Conservation (phyloP, 495 filamentous ascomycete species). For the Hypoxylon intermedium region DNA sequence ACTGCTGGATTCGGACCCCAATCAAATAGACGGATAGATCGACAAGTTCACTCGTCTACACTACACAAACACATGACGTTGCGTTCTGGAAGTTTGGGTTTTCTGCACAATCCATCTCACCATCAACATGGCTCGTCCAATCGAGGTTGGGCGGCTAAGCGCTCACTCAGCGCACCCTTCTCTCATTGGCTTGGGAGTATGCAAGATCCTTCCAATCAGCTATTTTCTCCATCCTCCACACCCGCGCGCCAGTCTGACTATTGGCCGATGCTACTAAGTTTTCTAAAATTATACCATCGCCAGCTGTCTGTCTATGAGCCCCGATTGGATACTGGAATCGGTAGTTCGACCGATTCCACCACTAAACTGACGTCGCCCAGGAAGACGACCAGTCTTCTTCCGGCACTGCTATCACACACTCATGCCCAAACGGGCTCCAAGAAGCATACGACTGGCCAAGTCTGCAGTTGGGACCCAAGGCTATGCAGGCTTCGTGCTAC, state of each 20-base stretch:
- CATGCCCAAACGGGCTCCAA: conserved; percentile 37
- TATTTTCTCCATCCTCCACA: conserved; percentile 24
- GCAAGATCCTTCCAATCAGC: conserved; percentile 34
- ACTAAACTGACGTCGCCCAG: conserved; percentile 25
- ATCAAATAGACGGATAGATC: too few relatives aligned
- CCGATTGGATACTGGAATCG: conserved; percentile 32
- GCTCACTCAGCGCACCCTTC: conserved; percentile 35
- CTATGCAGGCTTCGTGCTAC: conserved; percentile 34
- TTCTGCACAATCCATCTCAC: conserved; percentile 27
- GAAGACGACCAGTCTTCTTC: conserved; percentile 30
- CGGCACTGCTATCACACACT: conserved; percentile 31
- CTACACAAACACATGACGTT: conserved; percentile 10
- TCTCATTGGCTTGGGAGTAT: conserved; percentile 31
- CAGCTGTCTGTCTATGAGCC: not conserved
- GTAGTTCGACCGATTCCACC: conserved; percentile 25
- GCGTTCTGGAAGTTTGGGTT: conserved; percentile 26
- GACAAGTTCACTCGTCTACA: not conserved
- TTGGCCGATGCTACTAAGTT: conserved; percentile 29
- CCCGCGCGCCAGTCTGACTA: conserved; percentile 33
- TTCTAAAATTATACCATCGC: conserved; percentile 39
- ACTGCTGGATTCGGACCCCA: too few relatives aligned
- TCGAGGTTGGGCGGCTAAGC: conserved; percentile 41
- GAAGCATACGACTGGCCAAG: conserved; percentile 25
- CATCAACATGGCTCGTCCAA: conserved; percentile 33
- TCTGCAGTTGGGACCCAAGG: conserved; percentile 33